Evolutionary conservation across 2,329 filamentous ascomycete genomes (phyloP).

Genomic region (Byssochlamys sp.): DNA sequence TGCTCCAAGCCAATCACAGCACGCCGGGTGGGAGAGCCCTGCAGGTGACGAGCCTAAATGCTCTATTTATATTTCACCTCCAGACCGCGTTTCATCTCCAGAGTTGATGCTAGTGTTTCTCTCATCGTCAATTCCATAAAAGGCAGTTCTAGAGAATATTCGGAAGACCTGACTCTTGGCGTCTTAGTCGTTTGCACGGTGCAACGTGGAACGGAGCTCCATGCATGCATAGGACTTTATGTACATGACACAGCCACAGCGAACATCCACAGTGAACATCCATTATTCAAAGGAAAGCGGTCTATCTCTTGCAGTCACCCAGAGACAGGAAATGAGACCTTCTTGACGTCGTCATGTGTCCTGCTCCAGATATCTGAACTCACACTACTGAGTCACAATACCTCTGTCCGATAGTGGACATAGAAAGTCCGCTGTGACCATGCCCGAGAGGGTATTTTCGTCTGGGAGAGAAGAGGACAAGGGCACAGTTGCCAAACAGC

Average conservation of each 20-base stretch:
- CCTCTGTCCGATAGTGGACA: neutral
- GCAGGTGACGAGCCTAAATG: neutral
- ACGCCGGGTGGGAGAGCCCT: neutral
- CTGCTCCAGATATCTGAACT: neutral
- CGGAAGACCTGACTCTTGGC: neutral
- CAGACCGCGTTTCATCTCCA: neutral
- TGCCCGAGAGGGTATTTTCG: neutral
- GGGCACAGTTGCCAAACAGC: neutral
- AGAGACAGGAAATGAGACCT: neutral
- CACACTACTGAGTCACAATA: neutral
- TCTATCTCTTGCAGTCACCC: neutral
- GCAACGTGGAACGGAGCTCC: neutral
- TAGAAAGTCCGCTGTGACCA: neutral
- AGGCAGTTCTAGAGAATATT: neutral
- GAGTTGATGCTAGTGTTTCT: neutral
- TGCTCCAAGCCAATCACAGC: neutral
- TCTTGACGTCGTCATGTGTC: neutral
- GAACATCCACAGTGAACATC: neutral
- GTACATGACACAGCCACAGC: neutral
- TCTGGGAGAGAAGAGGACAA: neutral
- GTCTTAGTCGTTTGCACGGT: neutral
- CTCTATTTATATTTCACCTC: neutral
- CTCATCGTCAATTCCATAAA: neutral
- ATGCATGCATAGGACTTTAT: neutral
- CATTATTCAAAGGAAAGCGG: neutral